Base-by-base conservation (phyloP, 345 rosid species). In the Heritiera littoralis region DNA sequence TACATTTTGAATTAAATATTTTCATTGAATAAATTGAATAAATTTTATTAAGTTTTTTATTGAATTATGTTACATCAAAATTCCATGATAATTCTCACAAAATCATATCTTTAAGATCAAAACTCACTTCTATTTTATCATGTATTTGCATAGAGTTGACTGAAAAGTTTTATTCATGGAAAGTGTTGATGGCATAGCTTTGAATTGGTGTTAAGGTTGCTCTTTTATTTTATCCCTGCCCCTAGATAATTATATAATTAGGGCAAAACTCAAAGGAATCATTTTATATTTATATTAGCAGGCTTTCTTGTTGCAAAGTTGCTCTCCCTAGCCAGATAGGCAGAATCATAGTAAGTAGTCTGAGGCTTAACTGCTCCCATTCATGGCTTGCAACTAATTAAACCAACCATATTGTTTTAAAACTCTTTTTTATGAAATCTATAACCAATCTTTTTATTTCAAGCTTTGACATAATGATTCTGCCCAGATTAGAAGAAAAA, bases 301-400 rank as follows among this genome's bases (percentile, higher is more conserved):
- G 18, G 61, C 5, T 30, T 63, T 64, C 9, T 64, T 64, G 45
- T 64, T 64, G 68, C 45, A 30, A 61, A 11, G 43, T 63, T 63
- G 18, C 41, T 67, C 2, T 18, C 72, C 14, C 1, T 66, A 38
- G 28, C 1, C 0, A 35, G 38, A 2, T 9, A 8, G 52, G 17
- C 32, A 20, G 14, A 69, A 23, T 49, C 43, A 64, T 13, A 10
- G 7, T 51, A 49, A 71, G 18, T 17, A 35, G 38, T 35, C 12
- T n/a, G 51, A 55, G 55, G 46, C 49, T 73, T 35, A 73, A 73
- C 65, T 32, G 60, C 41, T 46, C 40, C 59, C 7, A 41, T 43
- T 43, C 64, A 55, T 73, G 45, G 12, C 7, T 52, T 72, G 64
- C 45, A 72, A 35, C 64, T 72, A 54, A 72, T 18, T 73, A 73